Conservation (phyloP, 371 early-diverging fungal species). For the Parasitella parasitica region DNA sequence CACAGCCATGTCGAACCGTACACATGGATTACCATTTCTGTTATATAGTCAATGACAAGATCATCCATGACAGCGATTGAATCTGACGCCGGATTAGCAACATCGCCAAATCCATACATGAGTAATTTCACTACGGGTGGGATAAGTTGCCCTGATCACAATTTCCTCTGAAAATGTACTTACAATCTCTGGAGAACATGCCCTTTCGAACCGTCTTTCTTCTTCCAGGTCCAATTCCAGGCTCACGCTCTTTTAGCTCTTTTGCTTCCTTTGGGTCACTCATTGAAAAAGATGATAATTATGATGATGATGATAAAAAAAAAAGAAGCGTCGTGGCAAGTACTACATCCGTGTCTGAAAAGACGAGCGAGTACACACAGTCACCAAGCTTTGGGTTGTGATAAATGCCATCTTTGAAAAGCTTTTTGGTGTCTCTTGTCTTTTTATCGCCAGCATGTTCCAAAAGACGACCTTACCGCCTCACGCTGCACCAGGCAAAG, state of each 20-base stretch:
- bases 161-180: neutral
- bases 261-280: slow-evolving; percentile 18
- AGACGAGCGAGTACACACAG: neutral
- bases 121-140: slow-evolving; percentile 68
- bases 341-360: neutral
- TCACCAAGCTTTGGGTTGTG: neutral
- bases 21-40: slow-evolving; percentile 70
- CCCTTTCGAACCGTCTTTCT: slow-evolving; percentile 53
- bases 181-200: slow-evolving; percentile 57
- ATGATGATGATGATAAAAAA: neutral
- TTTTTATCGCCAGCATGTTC: slow-evolving; percentile 22
- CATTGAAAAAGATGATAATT: slow-evolving; percentile 8
- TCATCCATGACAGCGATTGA: slow-evolving; percentile 94
- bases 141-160: neutral
- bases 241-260: slow-evolving; percentile 32
- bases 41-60: slow-evolving; percentile 89
- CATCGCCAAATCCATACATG: slow-evolving; percentile 99
- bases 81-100: slow-evolving; percentile 87
- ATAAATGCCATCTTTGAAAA: neutral
- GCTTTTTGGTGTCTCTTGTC: neutral
- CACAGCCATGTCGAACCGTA: neutral
- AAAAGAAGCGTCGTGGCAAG: neutral
- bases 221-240: slow-evolving; percentile 48
- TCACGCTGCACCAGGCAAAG: slow-evolving; percentile 49
- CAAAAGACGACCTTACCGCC: slow-evolving; percentile 48